Evolutionary conservation across 2,329 filamentous ascomycete species (phyloP).

Genomic region (Aspergillus pseudotamarii): DNA sequence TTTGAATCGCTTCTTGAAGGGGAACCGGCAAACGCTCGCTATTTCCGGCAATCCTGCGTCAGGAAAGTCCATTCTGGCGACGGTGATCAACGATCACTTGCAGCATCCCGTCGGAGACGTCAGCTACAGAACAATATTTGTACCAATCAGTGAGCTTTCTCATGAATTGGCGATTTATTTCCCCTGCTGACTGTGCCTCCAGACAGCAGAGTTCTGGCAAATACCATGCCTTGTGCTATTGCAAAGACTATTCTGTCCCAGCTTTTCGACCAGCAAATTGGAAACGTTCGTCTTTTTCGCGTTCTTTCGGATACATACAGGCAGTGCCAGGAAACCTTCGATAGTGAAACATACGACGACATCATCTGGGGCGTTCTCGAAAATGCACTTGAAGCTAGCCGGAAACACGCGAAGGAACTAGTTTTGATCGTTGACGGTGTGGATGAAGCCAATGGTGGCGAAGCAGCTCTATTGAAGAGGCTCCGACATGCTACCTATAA

Average conservation of each 20-base stretch:
- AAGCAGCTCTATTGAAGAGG: slow-evolving; percentile 31
- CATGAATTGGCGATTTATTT: neutral
- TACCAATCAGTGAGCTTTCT: slow-evolving; percentile 37
- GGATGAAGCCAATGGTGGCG: slow-evolving; percentile 38
- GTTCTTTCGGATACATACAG: slow-evolving; percentile 37
- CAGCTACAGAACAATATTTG: slow-evolving; percentile 37
- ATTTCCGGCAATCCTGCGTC: slow-evolving; percentile 47
- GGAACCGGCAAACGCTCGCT: slow-evolving; percentile 46
- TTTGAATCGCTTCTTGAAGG: slow-evolving; percentile 53
- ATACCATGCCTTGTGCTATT: slow-evolving; percentile 34
- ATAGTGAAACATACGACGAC: slow-evolving; percentile 36
- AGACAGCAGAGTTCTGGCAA: slow-evolving; percentile 37
- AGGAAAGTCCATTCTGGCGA: slow-evolving; percentile 43
- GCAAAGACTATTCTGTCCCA: slow-evolving; percentile 41
- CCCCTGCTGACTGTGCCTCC: neutral
- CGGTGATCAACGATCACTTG: slow-evolving; percentile 43
- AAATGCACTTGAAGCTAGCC: slow-evolving; percentile 29
- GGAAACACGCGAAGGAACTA: slow-evolving; percentile 37
- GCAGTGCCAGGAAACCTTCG: slow-evolving; percentile 24
- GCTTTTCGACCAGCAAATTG: slow-evolving; percentile 43
- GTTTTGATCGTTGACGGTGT: slow-evolving; percentile 44
- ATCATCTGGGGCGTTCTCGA: slow-evolving; percentile 40
- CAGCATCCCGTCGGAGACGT: slow-evolving; percentile 42
- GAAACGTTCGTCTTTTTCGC: slow-evolving; percentile 42
- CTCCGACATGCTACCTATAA: slow-evolving; percentile 28